These are phyloP conservation scores for Saccharomycopsis fibuligera DNA, from an alignment of 805 yeast species.

Conservation along the genomic window DNA sequence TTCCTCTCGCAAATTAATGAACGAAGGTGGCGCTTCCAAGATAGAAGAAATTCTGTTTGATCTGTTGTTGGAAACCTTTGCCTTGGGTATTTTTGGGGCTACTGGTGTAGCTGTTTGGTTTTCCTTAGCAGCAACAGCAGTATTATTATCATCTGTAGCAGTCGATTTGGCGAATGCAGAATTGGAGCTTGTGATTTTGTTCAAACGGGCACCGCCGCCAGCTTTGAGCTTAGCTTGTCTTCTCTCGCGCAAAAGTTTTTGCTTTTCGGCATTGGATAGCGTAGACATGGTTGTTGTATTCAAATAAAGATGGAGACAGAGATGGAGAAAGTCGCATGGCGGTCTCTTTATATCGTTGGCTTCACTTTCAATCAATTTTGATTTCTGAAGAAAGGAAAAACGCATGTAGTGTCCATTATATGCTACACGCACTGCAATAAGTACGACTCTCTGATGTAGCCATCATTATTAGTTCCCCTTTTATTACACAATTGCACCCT, in stretches of 20 bases:
- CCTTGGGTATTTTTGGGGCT: not conserved
- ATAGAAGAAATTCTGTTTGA: constrained; percentile 19
- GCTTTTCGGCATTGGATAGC: constrained; percentile 18
- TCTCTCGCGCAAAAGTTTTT: constrained; percentile 19
- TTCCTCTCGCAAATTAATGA: constrained; percentile 1
- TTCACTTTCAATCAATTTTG: too few relatives aligned
- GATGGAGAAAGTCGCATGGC: too few relatives aligned
- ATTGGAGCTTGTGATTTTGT: constrained; percentile 19
- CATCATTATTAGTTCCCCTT: too few relatives aligned
- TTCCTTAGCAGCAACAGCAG: not conserved
- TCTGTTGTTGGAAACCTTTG: not conserved
- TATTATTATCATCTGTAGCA: too few relatives aligned
- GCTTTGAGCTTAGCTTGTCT: constrained; percentile 21
- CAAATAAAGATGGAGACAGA: too few relatives aligned
- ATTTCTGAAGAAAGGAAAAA: too few relatives aligned
- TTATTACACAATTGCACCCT: too few relatives aligned
- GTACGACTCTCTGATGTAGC: too few relatives aligned
- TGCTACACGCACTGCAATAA: too few relatives aligned
- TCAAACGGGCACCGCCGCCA: constrained; percentile 12
- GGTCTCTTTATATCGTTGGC: too few relatives aligned
- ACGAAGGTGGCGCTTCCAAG: constrained; percentile 11
- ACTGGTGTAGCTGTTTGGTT: not conserved
- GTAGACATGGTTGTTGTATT: constrained; percentile 19
- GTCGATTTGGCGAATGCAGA: constrained; percentile 19
- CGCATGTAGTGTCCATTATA: too few relatives aligned